Evolutionary conservation across 176 grass and related monocot species (phyloP).

Genomic region (Thalia dealbata): DNA sequence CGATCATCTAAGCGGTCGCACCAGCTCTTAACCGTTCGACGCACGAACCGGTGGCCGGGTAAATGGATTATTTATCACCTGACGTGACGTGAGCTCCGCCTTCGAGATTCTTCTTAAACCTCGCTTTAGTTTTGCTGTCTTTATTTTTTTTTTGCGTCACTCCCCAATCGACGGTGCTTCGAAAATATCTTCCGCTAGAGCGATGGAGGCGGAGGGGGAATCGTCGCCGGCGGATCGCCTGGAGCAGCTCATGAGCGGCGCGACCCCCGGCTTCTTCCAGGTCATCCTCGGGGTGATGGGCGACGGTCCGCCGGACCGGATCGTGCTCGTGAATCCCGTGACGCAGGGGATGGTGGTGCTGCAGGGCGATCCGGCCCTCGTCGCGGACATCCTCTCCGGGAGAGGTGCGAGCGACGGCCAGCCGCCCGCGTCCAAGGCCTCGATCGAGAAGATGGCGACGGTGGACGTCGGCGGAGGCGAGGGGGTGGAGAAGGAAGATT

Average conservation of each 20-base stretch:
- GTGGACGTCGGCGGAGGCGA: conserved; percentile 19
- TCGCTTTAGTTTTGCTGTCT: not conserved
- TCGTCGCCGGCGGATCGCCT: not conserved
- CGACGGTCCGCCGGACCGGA: not conserved
- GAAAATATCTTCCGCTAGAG: not conserved
- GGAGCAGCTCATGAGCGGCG: conserved; percentile 5
- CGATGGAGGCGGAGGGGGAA: not conserved
- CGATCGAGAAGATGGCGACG: conserved; percentile 53
- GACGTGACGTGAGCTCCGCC: not conserved
- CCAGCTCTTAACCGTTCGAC: too few relatives aligned
- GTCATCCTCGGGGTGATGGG: conserved; percentile 5
- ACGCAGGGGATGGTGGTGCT: conserved; percentile 14
- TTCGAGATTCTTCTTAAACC: not conserved
- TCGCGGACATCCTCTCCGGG: conserved; percentile 25
- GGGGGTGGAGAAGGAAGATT: not conserved
- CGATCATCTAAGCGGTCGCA: too few relatives aligned
- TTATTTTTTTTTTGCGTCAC: too few relatives aligned
- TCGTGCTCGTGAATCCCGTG: conserved; percentile 15
- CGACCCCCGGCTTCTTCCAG: not conserved
- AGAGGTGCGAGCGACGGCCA: conserved; percentile 12
- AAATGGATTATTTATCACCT: too few relatives aligned
- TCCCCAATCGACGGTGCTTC: not conserved
- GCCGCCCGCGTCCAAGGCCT: conserved; percentile 49
- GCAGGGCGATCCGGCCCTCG: not conserved
- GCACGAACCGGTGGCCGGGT: too few relatives aligned